These are phyloP conservation scores for Myriosclerotinia duriaeana DNA, from an alignment of 2,329 filamentous ascomycete species.

Conservation along the genomic window DNA sequence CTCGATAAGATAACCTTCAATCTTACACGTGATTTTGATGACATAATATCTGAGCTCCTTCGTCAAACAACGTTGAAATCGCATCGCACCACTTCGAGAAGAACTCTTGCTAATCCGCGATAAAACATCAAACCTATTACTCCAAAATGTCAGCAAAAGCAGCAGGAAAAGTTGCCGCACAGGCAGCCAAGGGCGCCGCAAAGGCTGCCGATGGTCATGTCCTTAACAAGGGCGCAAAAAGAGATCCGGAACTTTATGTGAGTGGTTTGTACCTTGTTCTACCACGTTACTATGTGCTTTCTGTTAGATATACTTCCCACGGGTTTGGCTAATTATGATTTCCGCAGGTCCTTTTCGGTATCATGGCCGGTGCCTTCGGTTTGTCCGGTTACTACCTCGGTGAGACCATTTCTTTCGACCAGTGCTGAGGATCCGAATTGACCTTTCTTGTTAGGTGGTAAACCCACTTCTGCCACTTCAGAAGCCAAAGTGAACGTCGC, in stretches of 20 bases:
- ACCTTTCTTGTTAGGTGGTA: constrained; percentile 58
- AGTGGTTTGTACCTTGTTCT: constrained; percentile 40
- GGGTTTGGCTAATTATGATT: constrained; percentile 19
- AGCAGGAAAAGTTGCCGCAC: constrained; percentile 40
- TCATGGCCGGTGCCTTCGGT: constrained; percentile 86
- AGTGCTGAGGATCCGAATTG: constrained; percentile 30
- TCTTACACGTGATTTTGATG: constrained; percentile 8
- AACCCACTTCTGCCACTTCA: constrained; percentile 81
- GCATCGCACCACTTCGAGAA: constrained; percentile 28
- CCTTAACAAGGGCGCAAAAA: constrained; percentile 63
- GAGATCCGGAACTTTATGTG: constrained; percentile 75
- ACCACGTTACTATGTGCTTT: not conserved
- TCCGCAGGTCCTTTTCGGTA: constrained; percentile 76
- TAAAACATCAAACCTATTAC: constrained; percentile 24
- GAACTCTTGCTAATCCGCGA: constrained; percentile 12
- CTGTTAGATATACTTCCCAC: constrained; percentile 7
- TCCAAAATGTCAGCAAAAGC: constrained; percentile 39
- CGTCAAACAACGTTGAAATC: constrained; percentile 21
- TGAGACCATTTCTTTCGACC: constrained; percentile 42
- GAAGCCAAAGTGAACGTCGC: constrained; percentile 75
- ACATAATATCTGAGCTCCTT: constrained; percentile 10
- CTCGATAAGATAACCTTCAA: too few relatives aligned
- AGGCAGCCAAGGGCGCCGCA: constrained; percentile 42
- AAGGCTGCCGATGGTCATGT: constrained; percentile 48
- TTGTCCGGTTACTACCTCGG: constrained; percentile 89